Base-by-base conservation (phyloP, 805 yeast species). In the Kluyveromyces lactis region DNA sequence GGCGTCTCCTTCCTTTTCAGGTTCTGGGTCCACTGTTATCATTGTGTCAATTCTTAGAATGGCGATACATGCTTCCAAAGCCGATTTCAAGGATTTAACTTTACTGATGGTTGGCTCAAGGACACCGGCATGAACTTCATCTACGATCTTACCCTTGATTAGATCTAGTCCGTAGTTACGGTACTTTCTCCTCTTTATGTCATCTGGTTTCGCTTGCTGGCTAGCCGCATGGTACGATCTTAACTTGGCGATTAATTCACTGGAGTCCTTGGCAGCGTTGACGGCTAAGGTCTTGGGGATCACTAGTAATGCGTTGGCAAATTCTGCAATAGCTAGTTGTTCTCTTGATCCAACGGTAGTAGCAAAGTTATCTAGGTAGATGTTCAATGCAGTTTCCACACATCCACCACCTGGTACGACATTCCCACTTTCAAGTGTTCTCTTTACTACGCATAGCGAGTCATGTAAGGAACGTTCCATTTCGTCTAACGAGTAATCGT, bases 351-450 rank as follows among this genome's bases (percentile, higher is more conserved):
- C 97, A 38, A 92, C 90, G 1, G 97, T 87, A 7, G 97, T 92
- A 36, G 98, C 98, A 64, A 92, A 92, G 61, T 86, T 90, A 64
- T 92, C 98, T 60, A 92, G 71, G 62, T 86, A 92, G 39, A 92
- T 87, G 67, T 87, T 89, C 57, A 92, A 73, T 2, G 97, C 97
- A 38, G 95, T 74, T 67, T 92, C 99, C 26, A 92, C 98, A n/a
- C 95, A 94, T 45, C 99, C 99, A 49, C 99, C 99, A 45, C 99
- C 99, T 31, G 98, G 97, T 4, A 92, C 98, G 42, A 94, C 89
- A 49, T 75, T 67, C 16, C 97, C 97, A 55, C 90, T 79, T 64
- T 92, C 98, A 50, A 94, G 73, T 10, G 97, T 87, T 60, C 98
- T 79, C 69, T 92, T 92, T 27, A 92, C 95, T 27, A 92, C 98